Evolutionary conservation across 805 yeast species (phyloP).

Genomic region (Priceomyces medius): DNA sequence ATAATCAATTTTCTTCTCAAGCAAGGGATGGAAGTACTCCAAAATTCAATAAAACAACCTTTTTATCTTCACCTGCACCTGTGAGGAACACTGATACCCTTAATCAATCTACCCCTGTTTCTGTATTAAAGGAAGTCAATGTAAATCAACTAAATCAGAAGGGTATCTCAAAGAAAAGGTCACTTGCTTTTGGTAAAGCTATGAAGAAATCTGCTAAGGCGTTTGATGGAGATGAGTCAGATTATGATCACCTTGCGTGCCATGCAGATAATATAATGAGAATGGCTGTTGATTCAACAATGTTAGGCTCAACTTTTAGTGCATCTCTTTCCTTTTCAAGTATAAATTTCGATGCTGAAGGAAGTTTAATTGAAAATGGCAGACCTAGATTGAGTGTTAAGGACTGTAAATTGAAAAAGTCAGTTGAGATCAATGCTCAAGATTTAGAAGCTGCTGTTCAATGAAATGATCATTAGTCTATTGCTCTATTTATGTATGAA

Average conservation of each 20-base stretch:
- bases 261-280: constrained; percentile 46
- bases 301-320: constrained; percentile 42
- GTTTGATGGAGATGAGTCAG: constrained; percentile 19
- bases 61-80: constrained; percentile 26
- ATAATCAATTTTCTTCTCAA: constrained; percentile 13
- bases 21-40: constrained; percentile 18
- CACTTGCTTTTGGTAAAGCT: neutral
- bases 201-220: neutral
- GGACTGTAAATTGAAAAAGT: constrained; percentile 17
- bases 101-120: constrained; percentile 26
- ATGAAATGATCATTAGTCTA: neutral
- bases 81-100: constrained; percentile 8
- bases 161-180: constrained; percentile 2
- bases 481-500: neutral
- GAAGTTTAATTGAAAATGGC: constrained; percentile 17
- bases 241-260: constrained; percentile 42
- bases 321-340: constrained; percentile 30
- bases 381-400: constrained; percentile 14
- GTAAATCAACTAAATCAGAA: constrained; percentile 15
- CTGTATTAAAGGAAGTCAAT: constrained; percentile 19
- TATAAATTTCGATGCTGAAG: constrained; percentile 17
- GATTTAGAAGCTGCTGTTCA: constrained; percentile 34
- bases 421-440: constrained; percentile 37
- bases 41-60: constrained; percentile 24
- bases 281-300: constrained; percentile 48